Percentiles rank a stretch among this genome's conserved stretches.
Conservation (phyloP, 2,329 filamentous ascomycete genomes). For the Coniella vitis region DNA sequence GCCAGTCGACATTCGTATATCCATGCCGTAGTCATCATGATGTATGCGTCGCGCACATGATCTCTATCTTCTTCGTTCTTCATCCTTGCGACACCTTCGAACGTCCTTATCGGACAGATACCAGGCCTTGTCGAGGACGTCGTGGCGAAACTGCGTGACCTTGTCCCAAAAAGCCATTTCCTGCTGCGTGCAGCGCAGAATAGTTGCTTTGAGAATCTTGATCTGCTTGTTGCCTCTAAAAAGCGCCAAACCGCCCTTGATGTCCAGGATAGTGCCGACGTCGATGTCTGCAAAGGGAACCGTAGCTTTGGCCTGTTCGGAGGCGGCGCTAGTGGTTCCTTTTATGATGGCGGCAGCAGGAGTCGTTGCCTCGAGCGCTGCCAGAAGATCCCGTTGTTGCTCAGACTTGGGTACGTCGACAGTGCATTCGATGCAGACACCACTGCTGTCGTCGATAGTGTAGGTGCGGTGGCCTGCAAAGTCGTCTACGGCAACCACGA, state of each 20-base stretch:
- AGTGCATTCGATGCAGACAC: conserved; percentile 47
- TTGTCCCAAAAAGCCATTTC: conserved; percentile 57
- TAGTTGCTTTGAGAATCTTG: conserved; percentile 42
- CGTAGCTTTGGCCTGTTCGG: not conserved
- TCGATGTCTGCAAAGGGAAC: conserved; percentile 30
- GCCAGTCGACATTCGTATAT: no score
- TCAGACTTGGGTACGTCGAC: conserved; percentile 21
- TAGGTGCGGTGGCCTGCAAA: conserved; percentile 40
- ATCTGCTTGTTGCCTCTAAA: conserved; percentile 47
- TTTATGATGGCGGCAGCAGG: not conserved
- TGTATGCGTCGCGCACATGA: no score
- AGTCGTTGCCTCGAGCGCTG: conserved; percentile 1
- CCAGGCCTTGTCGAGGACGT: conserved; percentile 49
- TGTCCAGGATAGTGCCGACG: conserved; percentile 48
- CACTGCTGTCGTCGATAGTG: conserved; percentile 61
- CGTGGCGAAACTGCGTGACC: conserved; percentile 39
- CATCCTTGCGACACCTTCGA: conserved; percentile 41
- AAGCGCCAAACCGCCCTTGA: conserved; percentile 45
- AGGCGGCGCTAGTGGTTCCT: not conserved
- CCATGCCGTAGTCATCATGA: no score
- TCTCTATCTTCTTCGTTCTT: conserved; percentile 26
- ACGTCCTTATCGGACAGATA: conserved; percentile 42
- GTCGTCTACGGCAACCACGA: conserved; percentile 58
- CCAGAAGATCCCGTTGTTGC: no score
- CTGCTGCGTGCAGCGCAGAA: conserved; percentile 44